These are phyloP conservation scores for Colletotrichum sp. DNA, from an alignment of 2,329 filamentous ascomycete species.

Conservation along the genomic window DNA sequence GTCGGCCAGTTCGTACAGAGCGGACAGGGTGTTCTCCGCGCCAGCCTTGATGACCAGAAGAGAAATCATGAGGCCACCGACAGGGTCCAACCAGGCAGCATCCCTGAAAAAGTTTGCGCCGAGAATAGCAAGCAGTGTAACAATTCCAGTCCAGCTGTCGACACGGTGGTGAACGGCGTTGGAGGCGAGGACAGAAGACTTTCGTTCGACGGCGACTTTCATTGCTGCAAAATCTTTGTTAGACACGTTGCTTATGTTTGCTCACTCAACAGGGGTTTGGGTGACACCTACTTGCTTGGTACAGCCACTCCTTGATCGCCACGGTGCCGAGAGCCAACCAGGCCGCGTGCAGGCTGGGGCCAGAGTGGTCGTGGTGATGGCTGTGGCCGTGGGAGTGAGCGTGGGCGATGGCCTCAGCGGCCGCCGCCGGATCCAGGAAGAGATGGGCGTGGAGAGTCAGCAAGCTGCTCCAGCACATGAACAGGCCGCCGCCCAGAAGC, in stretches of 20 bases:
- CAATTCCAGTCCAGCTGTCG: slow-evolving; percentile 93
- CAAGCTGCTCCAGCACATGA: slow-evolving; percentile 85
- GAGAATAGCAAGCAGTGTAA: slow-evolving; percentile 86
- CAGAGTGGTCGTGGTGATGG: slow-evolving; percentile 67
- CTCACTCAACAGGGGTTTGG: not conserved
- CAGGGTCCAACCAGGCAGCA: slow-evolving; percentile 91
- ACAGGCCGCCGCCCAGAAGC: slow-evolving; percentile 84
- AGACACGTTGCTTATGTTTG: not conserved
- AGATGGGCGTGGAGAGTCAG: slow-evolving; percentile 75
- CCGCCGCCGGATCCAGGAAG: slow-evolving; percentile 66
- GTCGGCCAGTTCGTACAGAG: slow-evolving; percentile 90
- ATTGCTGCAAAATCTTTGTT: slow-evolving; percentile 64
- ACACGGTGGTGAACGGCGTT: slow-evolving; percentile 97
- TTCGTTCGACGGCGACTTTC: slow-evolving; percentile 93
- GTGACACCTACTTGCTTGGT: slow-evolving; percentile 83
- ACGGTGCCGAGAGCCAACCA: slow-evolving; percentile 95
- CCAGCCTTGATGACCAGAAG: slow-evolving; percentile 92
- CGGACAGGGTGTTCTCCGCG: slow-evolving; percentile 80
- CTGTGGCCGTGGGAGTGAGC: slow-evolving; percentile 69
- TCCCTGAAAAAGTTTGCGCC: slow-evolving; percentile 86
- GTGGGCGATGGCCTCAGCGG: slow-evolving; percentile 58
- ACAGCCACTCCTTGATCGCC: slow-evolving; percentile 94
- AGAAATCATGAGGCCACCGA: slow-evolving; percentile 91
- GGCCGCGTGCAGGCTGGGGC: slow-evolving; percentile 90
- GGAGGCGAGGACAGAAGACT: slow-evolving; percentile 93